Evolutionary conservation across 1,284 basidiomycete genomes (phyloP).

Genomic region (Pseudozyma pruni): DNA sequence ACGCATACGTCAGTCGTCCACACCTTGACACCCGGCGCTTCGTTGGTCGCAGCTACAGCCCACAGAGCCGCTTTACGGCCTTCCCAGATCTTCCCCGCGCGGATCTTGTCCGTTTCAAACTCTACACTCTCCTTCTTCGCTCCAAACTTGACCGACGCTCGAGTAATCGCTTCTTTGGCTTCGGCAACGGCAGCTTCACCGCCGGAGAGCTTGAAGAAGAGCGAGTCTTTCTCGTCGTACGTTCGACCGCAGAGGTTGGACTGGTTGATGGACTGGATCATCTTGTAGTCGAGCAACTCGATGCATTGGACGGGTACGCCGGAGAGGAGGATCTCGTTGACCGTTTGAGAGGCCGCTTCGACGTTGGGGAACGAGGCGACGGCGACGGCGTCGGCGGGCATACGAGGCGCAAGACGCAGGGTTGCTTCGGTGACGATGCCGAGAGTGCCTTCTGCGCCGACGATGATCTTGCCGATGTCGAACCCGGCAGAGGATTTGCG

Average conservation of each 20-base stretch:
- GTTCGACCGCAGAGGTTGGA: slow-evolving; percentile 65
- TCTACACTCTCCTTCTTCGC: slow-evolving; percentile 62
- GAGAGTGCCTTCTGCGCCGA: slow-evolving; percentile 92
- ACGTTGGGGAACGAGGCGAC: slow-evolving; percentile 71
- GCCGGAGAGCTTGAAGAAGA: slow-evolving; percentile 57
- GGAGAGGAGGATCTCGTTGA: slow-evolving; percentile 73
- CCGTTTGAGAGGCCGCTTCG: slow-evolving; percentile 76
- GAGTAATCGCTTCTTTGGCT: slow-evolving; percentile 63
- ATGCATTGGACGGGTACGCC: slow-evolving; percentile 73
- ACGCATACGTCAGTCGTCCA: slow-evolving; percentile 82
- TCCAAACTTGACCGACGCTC: slow-evolving; percentile 35
- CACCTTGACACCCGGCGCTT: slow-evolving; percentile 75
- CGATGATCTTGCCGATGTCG: slow-evolving; percentile 89
- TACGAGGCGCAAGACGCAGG: slow-evolving; percentile 79
- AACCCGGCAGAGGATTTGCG: slow-evolving; percentile 90
- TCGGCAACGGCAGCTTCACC: slow-evolving; percentile 43
- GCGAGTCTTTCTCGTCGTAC: slow-evolving; percentile 48
- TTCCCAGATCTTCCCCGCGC: slow-evolving; percentile 82
- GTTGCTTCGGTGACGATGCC: slow-evolving; percentile 93
- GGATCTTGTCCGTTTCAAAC: slow-evolving; percentile 76
- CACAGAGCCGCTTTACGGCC: slow-evolving; percentile 86
- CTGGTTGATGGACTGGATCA: slow-evolving; percentile 64
- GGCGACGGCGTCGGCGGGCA: slow-evolving; percentile 75
- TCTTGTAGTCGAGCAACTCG: slow-evolving; percentile 56
- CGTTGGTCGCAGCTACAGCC: slow-evolving; percentile 73